Evolutionary conservation across 768 basidiomycete genomes (phyloP).

Genomic region (Guyanaporus albipodus): DNA sequence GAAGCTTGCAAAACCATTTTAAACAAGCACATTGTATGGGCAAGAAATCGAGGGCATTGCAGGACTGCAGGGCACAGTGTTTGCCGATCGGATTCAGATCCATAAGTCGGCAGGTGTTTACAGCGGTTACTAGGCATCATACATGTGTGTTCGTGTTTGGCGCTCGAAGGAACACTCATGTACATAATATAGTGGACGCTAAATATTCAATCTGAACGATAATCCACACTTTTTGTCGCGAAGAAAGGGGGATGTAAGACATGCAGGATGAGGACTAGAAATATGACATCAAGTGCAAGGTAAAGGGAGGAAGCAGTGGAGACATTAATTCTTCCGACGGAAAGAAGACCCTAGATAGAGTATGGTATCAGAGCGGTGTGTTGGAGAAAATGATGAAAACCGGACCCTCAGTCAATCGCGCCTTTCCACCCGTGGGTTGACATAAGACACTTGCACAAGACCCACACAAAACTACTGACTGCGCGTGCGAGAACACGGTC

Average conservation of each 20-base stretch:
- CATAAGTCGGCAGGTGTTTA: no score
- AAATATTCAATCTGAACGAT: constrained; percentile 10
- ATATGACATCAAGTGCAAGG: not conserved
- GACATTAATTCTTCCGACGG: constrained; percentile 84
- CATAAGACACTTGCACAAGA: constrained; percentile 93
- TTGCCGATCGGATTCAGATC: constrained; percentile 55
- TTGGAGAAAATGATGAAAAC: constrained; percentile 10
- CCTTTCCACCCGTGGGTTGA: constrained; percentile 98
- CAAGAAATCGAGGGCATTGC: constrained; percentile 67
- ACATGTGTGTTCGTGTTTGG: no score
- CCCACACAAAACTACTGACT: constrained; percentile 92
- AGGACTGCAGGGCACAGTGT: constrained; percentile 58
- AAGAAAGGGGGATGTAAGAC: not conserved
- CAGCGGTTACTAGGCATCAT: no score
- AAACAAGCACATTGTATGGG: constrained; percentile 70
- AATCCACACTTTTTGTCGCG: constrained; percentile 11
- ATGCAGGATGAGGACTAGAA: not conserved
- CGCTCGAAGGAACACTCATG: constrained; percentile 3
- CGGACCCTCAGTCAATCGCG: constrained; percentile 95
- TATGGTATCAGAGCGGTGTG: constrained; percentile 8
- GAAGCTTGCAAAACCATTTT: constrained; percentile 57
- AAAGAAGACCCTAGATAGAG: constrained; percentile 82
- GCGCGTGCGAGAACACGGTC: constrained; percentile 98
- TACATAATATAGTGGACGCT: constrained; percentile 9
- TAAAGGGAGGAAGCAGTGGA: not conserved